Evolutionary conservation across 1,139 yeast genomes (phyloP), one percentile per base, ranked within the genome.

Genomic region (Yamadazyma trypodendri): DNA sequence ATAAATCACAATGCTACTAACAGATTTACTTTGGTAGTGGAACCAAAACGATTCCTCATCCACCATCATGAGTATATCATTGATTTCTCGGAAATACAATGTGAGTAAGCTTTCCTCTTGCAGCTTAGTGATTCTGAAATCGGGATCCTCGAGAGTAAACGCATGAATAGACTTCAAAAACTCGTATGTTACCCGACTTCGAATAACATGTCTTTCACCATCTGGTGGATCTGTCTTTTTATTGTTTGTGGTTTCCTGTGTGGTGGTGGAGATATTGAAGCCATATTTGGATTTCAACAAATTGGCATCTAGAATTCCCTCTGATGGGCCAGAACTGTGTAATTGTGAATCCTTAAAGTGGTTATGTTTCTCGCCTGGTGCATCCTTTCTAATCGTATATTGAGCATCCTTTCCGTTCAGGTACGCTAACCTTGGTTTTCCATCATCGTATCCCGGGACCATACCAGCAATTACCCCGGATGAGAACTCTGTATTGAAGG

Each of bases 21-120:
- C 54, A n/a, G 42, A 48, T 13, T 50, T 51, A 3, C 48, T 39
- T 6, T 46, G 40, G 41, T 51, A 64, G 28, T 54, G 58, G 7
- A 43, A 49, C 69, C 70, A 61, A 42, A 66, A 66, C 21, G 41
- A 37, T 13, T 37, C 24, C 34, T 56, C 65, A 28, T 56, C 54
- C 4, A 67, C 54, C 6, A 66, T 45, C 2, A 72, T 71, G 38
- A 66, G 59, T 2, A 66, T 46, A n/a, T 55, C 49, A 48, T 67
- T 65, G 22, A 65, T 41, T 38, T 65, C 63, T 40, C 44, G 50
- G 42, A 67, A 65, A 43, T 54, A 67, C 3, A 66, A 31, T 32
- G 57, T 52, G 4, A 63, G 32, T 24, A 67, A 45, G 35, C 49
- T 38, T 3, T 30, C 42, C 20, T 54, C 51, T 34, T 65, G 64